Base-by-base conservation (phyloP, 345 rosid species). In the Passiflora organensis region DNA sequence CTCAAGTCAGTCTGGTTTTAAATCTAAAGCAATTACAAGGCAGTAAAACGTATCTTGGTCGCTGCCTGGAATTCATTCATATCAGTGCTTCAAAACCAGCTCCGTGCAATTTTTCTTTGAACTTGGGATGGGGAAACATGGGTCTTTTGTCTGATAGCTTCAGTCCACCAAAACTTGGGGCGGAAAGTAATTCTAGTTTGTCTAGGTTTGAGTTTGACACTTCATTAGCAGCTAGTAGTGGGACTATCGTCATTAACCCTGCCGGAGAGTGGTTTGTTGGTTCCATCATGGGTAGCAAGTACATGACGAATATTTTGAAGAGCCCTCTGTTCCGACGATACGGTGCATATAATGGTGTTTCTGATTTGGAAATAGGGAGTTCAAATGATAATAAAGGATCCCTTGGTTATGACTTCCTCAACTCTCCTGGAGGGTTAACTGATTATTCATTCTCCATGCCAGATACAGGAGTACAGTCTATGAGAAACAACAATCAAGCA, bases 261-360 rank as follows among this genome's bases (percentile, higher is more conserved):
- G 65, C 70, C 6, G 80, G 75, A 15, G 64, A 72, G 44, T 73
- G 81, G 81, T 70, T 76, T 63, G 70, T 73, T 60, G 89, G 85
- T 63, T 80, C 93, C 6, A 76, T 93, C 17, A 80, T 78, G 80
- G 84, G 82, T 51, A 81, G 82, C 78, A 74, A 80, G 58, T 88
- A 88, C 59, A 79, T 81, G 84, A 59, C 74, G 28, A 82, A 79
- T 63, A 59, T 78, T 71, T 64, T 82, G 60, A 72, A 72, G 67
- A 87, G 87, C 64, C 91, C 89, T 25, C 53, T 80, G 60, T 70
- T 81, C 55, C 75, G 68, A 20, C 65, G 68, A 47, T 48, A 63
- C 15, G 76, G 85, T 55, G 71, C 72, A 43, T 55, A 62, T 48
- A 78, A 80, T 41, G 64, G 59, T 6, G 80, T 67, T 48, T 43